Conservation (phyloP, 768 basidiomycete genomes). For the Lyophyllum shimeji region DNA sequence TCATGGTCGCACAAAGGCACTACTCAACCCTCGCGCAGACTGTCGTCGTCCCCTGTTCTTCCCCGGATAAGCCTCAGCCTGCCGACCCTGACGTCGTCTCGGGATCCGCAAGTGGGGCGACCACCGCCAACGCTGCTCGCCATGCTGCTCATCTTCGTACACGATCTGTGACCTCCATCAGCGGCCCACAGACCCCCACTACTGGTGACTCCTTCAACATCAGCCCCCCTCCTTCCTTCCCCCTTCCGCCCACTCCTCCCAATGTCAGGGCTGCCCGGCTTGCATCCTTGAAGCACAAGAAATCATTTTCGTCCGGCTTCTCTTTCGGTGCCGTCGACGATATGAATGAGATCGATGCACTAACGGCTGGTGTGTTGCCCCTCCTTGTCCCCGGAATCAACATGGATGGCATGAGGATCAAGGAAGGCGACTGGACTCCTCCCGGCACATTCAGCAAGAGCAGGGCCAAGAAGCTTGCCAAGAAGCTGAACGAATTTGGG, state of each 20-base stretch:
- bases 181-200: slow-evolving; percentile 36
- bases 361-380: slow-evolving; percentile 69
- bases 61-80: slow-evolving; percentile 39
- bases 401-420: slow-evolving; percentile 57
- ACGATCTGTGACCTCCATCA: slow-evolving; percentile 56
- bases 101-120: slow-evolving; percentile 37
- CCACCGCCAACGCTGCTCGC: slow-evolving; percentile 26
- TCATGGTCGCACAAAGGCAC: slow-evolving; percentile 74
- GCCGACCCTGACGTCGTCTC: slow-evolving; percentile 30
- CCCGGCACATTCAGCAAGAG: slow-evolving; percentile 41
- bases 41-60: slow-evolving; percentile 47
- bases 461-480: slow-evolving; percentile 35
- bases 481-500: slow-evolving; percentile 42
- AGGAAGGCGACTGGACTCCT: slow-evolving; percentile 41
- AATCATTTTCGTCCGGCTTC: slow-evolving; percentile 64
- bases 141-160: slow-evolving; percentile 55
- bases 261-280: slow-evolving; percentile 57
- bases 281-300: slow-evolving; percentile 57
- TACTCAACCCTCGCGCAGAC: slow-evolving; percentile 72
- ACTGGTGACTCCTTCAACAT: slow-evolving; percentile 35
- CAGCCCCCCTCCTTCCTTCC: slow-evolving; percentile 64
- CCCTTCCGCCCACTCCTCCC: slow-evolving; percentile 75
- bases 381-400: slow-evolving; percentile 66
- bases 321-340: slow-evolving; percentile 58
- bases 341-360: slow-evolving; percentile 67